phyloP scores from a whole-genome alignment of 2,329 filamentous ascomycete genomes.

The Didymella keratinophila region DNA sequence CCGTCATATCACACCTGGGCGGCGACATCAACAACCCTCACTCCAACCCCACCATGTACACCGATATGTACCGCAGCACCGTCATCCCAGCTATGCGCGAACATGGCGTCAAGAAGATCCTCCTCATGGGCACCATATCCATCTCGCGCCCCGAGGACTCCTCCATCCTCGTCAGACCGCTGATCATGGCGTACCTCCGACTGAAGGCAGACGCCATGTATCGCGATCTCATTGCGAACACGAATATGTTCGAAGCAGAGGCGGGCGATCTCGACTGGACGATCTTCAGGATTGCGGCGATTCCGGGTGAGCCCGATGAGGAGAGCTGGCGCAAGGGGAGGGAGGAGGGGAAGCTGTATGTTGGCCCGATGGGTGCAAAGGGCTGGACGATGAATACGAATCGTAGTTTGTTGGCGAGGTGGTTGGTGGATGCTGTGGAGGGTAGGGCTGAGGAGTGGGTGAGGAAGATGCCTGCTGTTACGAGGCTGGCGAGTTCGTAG shows the following conservation, averaged over 20 bases:
- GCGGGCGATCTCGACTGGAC: slow-evolving; percentile 14
- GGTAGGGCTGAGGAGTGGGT: slow-evolving; percentile 7
- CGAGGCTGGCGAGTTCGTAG: slow-evolving; percentile 6
- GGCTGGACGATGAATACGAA: slow-evolving; percentile 14
- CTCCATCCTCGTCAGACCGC: background rate
- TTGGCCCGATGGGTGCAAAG: slow-evolving; percentile 7
- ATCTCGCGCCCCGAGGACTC: slow-evolving; percentile 6
- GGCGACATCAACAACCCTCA: background rate
- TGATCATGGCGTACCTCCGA: slow-evolving; percentile 5
- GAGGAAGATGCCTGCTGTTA: slow-evolving; percentile 17
- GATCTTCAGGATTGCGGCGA: slow-evolving; percentile 9
- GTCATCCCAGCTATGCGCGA: background rate
- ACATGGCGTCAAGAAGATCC: slow-evolving; percentile 1
- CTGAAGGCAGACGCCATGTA: slow-evolving; percentile 1
- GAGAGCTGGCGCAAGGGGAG: slow-evolving; percentile 11
- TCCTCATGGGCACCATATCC: slow-evolving; percentile 9
- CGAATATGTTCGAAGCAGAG: slow-evolving; percentile 1
- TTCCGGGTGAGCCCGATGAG: slow-evolving; percentile 7
- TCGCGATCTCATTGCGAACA: background rate
- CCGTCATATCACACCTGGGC: background rate
- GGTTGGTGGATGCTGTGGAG: slow-evolving; percentile 11
- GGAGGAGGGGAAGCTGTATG: slow-evolving; percentile 10
- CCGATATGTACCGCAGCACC: background rate
- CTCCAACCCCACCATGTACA: background rate
- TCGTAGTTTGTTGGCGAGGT: slow-evolving; percentile 12